Evolutionary conservation across 768 basidiomycete species (phyloP), one percentile per base, ranked within the genome.

Genomic region (Hygrophorus pudorinus): DNA sequence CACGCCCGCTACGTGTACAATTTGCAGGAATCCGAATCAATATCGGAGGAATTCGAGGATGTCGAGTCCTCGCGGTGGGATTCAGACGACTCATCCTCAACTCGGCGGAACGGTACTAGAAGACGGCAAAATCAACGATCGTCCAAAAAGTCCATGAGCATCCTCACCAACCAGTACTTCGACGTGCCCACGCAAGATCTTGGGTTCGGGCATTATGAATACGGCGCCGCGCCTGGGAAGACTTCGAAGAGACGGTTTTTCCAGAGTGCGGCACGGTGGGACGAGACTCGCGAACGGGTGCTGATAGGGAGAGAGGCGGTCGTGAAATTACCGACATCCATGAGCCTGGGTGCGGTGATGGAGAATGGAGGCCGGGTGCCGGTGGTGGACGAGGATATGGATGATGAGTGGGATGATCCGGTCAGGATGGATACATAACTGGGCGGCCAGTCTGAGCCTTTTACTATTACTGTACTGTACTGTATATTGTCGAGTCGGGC

Each of bases 1-100:
- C 79, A 85, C 40, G 68, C 76, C 7, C 71, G 76, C 42, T 80
- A 79, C 52, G 67, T 85, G 9, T 84, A 82, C 55, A 66, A 66
- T 16, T 60, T 78, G 0, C 79, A 76, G 56, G 76, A 71, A 21
- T 65, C 68, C 6, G 66, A 70, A 38, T 66, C 63, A 5, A 68
- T 66, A 0, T 71, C 74, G 36, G 72, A 72, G 20, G 73, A 73
- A n/a, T 66, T 67, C 16, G 54, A 60, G 2, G 71, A 73, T 21
- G 59, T 63, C 1, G 47, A 36, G 12, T 44, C 43, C 7, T 43
- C 33, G n/a, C 41, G 13, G 13, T 66, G 58, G 47, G 78, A 78
- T 44, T 75, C 73, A 6, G 72, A 73, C 38, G 72, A 68, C 24
- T 74, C 76, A 7, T 55, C 66, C 1, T 52, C 57, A 28, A 57